Evolutionary conservation across 345 rosid species (phyloP).

Genomic region (Trapa bicornis): DNA sequence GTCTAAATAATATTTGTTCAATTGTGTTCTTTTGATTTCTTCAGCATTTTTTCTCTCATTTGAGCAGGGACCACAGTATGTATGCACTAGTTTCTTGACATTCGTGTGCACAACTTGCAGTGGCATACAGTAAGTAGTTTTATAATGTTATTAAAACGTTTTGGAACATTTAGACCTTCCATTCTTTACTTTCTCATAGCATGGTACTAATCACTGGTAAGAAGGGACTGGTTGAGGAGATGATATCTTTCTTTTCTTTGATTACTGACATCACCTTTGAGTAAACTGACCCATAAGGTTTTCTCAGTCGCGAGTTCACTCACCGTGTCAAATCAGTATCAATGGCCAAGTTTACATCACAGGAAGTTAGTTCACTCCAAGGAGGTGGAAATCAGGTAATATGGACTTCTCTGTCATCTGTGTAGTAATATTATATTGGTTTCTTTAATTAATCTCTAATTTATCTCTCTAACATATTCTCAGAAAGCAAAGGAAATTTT

Average conservation of each 20-base stretch:
- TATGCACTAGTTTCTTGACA: conserved; percentile 91
- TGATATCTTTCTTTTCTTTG: neutral
- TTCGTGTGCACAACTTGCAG: conserved; percentile 92
- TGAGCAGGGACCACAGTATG: conserved; percentile 94
- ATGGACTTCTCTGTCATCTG: neutral
- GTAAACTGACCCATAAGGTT: neutral
- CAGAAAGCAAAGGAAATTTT: conserved; percentile 81
- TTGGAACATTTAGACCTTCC: neutral
- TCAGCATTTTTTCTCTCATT: conserved; percentile 14
- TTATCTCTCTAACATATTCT: conserved; percentile 5
- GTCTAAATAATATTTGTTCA: neutral
- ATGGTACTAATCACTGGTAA: neutral
- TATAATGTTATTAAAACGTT: neutral
- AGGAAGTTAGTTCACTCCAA: conserved; percentile 73
- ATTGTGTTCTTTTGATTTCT: neutral
- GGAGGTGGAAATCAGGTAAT: conserved; percentile 94
- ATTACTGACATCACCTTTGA: neutral
- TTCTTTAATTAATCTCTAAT: neutral
- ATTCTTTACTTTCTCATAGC: neutral
- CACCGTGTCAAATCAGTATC: conserved; percentile 93
- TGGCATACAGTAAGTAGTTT: conserved; percentile 82
- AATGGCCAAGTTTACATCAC: conserved; percentile 84
- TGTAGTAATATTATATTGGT: neutral
- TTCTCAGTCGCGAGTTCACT: conserved; percentile 78
- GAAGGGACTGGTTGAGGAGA: neutral